Evolutionary conservation across 2,329 filamentous ascomycete genomes (phyloP), one percentile per base, ranked within the genome.

Genomic region (Fusarium mexicanum): DNA sequence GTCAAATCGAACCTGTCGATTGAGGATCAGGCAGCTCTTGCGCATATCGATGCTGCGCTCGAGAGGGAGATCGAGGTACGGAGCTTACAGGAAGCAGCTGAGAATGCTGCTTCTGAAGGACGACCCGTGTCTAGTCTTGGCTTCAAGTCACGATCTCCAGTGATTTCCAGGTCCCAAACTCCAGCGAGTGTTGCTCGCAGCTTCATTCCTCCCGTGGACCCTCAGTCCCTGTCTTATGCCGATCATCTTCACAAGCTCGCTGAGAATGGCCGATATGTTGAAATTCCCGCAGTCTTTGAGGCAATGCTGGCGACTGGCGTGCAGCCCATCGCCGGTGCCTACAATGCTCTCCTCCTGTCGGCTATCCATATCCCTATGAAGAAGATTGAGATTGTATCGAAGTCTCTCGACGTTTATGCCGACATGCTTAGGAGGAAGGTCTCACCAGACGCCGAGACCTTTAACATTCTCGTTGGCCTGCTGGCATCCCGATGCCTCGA

Each of bases 351-450:
- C 50, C 86, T 99, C 48, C 88, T 92, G 77, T 94, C 96, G 11
- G 95, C 95, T 20, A 94, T 98, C 71, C 89, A 94, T 76, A 89
- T 98, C 24, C 94, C 95, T 13, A 87, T 88, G 31, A 92, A 94
- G 81, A 93, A 92, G 82, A 92, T 93, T 61, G 93, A 97, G 84
- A 91, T 96, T 60, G 94, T 97, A 20, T 92, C 94, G 71, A 97
- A 97, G 85, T 95, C 94, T 10, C 88, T 98, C 60, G 95, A 98
- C 84, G 93, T 99, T 60, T 99, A 98, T 82, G 93, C 95, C 22
- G 95, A 98, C 81, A 98, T 99, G 96, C 91, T 98, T 76, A 91
- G 92, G 74, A 93, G 95, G 74, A 92, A 92, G 76, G 92, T 98
- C 31, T 85, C 89, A 26, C 95, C 96, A 13, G 92, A 98, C 81